Evolutionary conservation across 2,329 filamentous ascomycete genomes (phyloP).

Genomic region (Aspergillus awamori): DNA sequence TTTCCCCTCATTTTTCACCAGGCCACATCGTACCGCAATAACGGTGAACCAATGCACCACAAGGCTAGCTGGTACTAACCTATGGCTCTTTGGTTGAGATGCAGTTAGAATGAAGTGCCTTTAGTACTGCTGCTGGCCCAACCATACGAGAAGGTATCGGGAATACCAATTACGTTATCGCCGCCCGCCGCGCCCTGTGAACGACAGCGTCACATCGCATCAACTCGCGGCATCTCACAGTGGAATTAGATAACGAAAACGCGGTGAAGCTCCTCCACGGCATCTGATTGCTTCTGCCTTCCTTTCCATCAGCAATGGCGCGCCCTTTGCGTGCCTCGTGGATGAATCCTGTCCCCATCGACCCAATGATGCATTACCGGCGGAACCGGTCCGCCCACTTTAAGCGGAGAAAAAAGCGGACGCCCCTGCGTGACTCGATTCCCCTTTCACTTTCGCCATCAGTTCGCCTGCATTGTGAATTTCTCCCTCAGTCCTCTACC

Average conservation of each 20-base stretch:
- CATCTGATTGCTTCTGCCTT: background rate
- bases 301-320: background rate
- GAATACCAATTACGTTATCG: background rate
- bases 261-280: slow-evolving; percentile 4
- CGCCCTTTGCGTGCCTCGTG: background rate
- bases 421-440: slow-evolving; percentile 12
- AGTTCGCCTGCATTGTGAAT: background rate
- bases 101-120: background rate
- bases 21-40: background rate
- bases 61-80: background rate
- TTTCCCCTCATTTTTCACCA: background rate
- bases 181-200: slow-evolving; percentile 27
- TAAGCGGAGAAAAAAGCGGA: slow-evolving; percentile 17
- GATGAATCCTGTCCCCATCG: background rate
- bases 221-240: background rate
- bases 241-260: slow-evolving; percentile 30
- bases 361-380: slow-evolving; percentile 5
- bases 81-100: background rate
- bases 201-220: slow-evolving; percentile 23
- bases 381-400: slow-evolving; percentile 23
- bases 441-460: slow-evolving; percentile 1
- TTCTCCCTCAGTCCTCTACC: background rate
- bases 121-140: background rate
- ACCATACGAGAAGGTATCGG: background rate
- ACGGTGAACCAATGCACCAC: background rate